Evolutionary conservation across 805 yeast genomes (phyloP).

Genomic region (Saturnispora gosingensis): DNA sequence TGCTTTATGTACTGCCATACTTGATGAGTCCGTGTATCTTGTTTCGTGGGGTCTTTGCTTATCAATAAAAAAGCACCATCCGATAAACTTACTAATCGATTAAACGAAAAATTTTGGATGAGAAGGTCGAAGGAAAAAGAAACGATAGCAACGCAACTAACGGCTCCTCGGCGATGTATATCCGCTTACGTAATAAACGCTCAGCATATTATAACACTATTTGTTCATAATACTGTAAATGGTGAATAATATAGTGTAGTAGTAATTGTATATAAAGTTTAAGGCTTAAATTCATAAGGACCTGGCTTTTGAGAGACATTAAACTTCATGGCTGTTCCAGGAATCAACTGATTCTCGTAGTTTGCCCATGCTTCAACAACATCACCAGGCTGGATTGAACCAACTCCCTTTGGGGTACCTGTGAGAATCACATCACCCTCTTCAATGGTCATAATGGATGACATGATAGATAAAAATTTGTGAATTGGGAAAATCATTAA

Average conservation of each 20-base stretch:
- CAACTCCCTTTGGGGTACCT: slow-evolving; percentile 99
- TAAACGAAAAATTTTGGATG: neutral
- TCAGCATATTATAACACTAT: neutral
- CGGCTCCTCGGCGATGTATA: neutral
- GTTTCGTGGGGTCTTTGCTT: neutral
- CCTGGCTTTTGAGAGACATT: slow-evolving; percentile 50
- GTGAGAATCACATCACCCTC: slow-evolving; percentile 88
- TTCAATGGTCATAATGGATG: slow-evolving; percentile 82
- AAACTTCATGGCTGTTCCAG: slow-evolving; percentile 38
- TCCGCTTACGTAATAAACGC: neutral
- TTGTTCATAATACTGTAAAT: too few species aligned
- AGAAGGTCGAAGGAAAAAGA: too few species aligned
- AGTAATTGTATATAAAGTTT: neutral
- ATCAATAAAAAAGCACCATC: neutral
- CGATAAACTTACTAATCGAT: neutral
- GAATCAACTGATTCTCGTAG: slow-evolving; percentile 47
- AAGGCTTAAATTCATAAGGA: slow-evolving; percentile 39
- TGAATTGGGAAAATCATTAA: slow-evolving; percentile 88
- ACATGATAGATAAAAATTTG: slow-evolving; percentile 67
- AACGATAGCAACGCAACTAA: too few species aligned
- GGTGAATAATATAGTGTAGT: neutral
- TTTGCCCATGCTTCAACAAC: slow-evolving; percentile 52
- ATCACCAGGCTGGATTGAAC: slow-evolving; percentile 74
- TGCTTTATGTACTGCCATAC: slow-evolving; percentile 44
- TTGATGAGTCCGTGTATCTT: neutral